Conservation (phyloP, 139 green algal genomes). For the Micractinium sp. region DNA sequence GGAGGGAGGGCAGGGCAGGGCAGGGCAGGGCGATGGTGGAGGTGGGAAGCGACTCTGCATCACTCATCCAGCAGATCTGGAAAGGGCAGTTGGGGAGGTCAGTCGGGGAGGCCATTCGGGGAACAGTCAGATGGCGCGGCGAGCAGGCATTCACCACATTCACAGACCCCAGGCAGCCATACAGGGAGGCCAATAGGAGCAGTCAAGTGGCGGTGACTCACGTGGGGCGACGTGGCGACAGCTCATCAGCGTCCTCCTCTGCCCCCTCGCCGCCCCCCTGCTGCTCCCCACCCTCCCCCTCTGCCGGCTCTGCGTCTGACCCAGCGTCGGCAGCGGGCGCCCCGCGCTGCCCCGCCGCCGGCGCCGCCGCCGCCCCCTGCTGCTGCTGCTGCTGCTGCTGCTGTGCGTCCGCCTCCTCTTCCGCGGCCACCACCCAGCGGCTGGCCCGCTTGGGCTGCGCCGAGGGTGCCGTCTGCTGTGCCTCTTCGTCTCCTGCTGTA, state of each 20-base stretch:
- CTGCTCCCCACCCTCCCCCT: neutral
- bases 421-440: neutral
- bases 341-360: neutral
- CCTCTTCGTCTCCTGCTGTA: neutral
- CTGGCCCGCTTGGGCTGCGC: constrained; percentile 16
- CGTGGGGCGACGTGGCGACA: neutral
- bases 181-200: neutral
- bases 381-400: neutral
- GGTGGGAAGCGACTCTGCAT: too few relatives aligned
- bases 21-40: too few relatives aligned
- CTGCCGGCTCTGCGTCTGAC: constrained; percentile 1
- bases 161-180: neutral
- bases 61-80: too few relatives aligned
- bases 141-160: too few relatives aligned
- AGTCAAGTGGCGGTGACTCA: neutral
- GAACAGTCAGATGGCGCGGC: too few relatives aligned
- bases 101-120: too few relatives aligned
- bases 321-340: neutral
- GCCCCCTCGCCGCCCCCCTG: neutral
- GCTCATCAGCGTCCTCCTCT: neutral
- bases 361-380: neutral
- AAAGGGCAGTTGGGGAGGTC: too few relatives aligned
- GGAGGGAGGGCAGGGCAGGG: neutral
- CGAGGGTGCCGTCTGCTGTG: neutral
- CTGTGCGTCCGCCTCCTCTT: neutral